Conservation (phyloP, 371 early-diverging fungal genomes). For the Basidiobolus meristosporus region DNA sequence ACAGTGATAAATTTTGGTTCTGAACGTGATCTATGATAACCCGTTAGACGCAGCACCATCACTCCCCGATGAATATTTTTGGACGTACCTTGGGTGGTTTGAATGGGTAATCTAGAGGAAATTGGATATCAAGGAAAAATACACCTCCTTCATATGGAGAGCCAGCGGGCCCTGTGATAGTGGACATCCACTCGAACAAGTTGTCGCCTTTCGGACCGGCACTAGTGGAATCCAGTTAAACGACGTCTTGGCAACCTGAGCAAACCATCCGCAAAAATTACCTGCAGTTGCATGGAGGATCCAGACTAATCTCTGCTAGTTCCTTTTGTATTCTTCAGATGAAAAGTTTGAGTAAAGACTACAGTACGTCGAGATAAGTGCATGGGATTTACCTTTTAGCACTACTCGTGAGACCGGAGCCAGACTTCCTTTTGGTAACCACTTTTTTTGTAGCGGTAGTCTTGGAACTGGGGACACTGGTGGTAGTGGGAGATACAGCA, state of each 20-base stretch:
- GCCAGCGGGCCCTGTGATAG: constrained; percentile 77
- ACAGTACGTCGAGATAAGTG: not conserved
- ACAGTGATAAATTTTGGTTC: constrained; percentile 89
- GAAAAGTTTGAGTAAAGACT: not conserved
- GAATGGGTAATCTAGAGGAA: constrained; percentile 87
- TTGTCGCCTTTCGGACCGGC: constrained; percentile 94
- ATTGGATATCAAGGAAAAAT: constrained; percentile 63
- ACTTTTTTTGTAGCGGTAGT: not conserved
- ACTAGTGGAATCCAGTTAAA: constrained; percentile 10
- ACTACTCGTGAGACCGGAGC: constrained; percentile 3
- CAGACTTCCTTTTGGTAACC: not conserved
- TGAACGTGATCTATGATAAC: constrained; percentile 36
- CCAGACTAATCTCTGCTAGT: constrained; percentile 82
- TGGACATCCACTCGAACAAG: constrained; percentile 89
- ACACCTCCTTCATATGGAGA: constrained; percentile 61
- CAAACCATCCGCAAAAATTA: constrained; percentile 7
- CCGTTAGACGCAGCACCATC: not conserved
- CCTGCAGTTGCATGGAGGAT: constrained; percentile 89
- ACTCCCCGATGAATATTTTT: not conserved
- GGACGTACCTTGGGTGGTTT: constrained; percentile 59
- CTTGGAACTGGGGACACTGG: constrained; percentile 1
- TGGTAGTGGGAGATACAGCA: not conserved
- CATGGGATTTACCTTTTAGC: constrained; percentile 5
- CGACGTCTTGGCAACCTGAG: not conserved
- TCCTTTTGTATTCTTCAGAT: constrained; percentile 72